Percentiles rank a stretch among this genome's conserved stretches.
phyloP scores from a whole-genome alignment of 169 alveolate genomes.

The Sarcocystis neurona region DNA sequence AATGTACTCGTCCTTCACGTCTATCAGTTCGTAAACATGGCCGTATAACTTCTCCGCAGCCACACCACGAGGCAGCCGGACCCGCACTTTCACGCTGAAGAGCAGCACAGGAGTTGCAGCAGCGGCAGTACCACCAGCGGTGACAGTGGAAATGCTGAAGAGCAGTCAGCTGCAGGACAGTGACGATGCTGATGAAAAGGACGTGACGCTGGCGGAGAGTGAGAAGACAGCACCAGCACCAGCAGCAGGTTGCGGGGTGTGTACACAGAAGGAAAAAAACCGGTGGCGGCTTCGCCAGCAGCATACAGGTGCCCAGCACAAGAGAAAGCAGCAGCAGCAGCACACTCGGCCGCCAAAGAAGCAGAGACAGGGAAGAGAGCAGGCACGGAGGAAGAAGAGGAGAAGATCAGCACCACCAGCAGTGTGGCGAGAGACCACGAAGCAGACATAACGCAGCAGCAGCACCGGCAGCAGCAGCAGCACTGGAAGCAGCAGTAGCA shows the following conservation, averaged over 20 bases:
- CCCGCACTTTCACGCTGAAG: constrained; percentile 37
- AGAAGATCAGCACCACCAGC: no score
- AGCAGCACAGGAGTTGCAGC: no score
- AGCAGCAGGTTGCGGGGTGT: no score
- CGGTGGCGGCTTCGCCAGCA: constrained; percentile 42
- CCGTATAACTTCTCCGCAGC: constrained; percentile 18
- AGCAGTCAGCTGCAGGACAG: not conserved
- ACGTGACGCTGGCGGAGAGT: no score
- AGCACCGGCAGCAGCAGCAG: not conserved
- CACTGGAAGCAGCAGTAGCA: no score
- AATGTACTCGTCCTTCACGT: constrained; percentile 33
- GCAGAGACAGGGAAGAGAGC: not conserved
- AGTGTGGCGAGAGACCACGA: not conserved
- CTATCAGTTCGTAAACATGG: constrained; percentile 34
- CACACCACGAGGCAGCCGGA: constrained; percentile 46
- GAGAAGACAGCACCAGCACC: no score
- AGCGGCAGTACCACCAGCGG: no score
- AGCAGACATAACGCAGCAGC: not conserved
- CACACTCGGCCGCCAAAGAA: not conserved
- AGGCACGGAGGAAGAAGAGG: not conserved
- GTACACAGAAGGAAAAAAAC: no score
- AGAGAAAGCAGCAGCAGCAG: not conserved
- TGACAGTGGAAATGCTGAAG: not conserved
- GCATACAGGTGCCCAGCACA: not conserved
- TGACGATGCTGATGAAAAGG: not conserved